A percentile compares a stretch with the other conserved stretches of the same genome.
These are phyloP conservation scores for Ogataea neopini DNA, from an alignment of 805 yeast genomes.

Conservation along the genomic window DNA sequence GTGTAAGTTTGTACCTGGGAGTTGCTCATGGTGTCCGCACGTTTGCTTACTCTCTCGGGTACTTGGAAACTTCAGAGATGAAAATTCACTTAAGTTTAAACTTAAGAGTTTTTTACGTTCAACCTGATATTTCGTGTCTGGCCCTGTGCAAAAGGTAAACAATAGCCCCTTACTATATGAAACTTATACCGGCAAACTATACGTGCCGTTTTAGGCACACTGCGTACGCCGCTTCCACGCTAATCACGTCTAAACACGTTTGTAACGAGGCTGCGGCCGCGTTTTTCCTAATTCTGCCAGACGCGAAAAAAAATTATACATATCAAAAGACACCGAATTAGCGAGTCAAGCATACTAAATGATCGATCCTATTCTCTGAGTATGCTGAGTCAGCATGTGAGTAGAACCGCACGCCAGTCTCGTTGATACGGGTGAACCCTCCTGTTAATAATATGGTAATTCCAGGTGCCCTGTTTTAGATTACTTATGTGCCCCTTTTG, in stretches of 20 bases:
- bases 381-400: no score
- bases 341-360: background rate
- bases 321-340: background rate
- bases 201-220: constrained; percentile 3
- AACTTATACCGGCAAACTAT: background rate
- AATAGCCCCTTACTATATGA: background rate
- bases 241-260: constrained; percentile 7
- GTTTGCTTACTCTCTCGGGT: background rate
- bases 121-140: constrained; percentile 14
- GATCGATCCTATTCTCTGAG: no score
- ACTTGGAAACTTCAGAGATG: background rate
- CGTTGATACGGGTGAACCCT: no score
- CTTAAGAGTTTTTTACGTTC: background rate
- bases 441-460: no score
- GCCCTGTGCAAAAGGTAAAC: constrained; percentile 12
- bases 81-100: background rate
- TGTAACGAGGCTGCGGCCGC: constrained; percentile 12
- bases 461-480: no score
- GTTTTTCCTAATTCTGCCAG: constrained; percentile 15
- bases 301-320: constrained; percentile 7
- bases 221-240: background rate
- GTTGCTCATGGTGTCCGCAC: constrained; percentile 17
- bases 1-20: constrained; percentile 27
- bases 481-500: background rate
- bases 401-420: no score